Conservation (phyloP, 1,284 basidiomycete genomes). For the Inonotus obliquus region DNA sequence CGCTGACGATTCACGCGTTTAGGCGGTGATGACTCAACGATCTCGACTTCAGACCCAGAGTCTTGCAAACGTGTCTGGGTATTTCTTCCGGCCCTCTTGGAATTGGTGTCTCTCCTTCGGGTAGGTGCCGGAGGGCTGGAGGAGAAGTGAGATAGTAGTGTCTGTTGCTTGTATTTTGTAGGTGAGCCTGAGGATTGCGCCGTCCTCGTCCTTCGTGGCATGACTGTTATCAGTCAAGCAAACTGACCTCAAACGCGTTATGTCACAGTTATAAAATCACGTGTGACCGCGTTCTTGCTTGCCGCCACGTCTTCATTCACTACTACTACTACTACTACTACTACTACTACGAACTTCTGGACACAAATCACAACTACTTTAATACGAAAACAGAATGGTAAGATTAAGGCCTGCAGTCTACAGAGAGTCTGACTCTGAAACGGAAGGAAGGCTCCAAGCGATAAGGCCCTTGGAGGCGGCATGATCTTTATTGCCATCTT, state of each 20-base stretch:
- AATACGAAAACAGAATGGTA: conserved; percentile 6
- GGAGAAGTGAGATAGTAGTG: conserved; percentile 9
- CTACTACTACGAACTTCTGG: no score
- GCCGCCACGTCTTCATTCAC: conserved; percentile 39
- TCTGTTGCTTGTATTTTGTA: conserved; percentile 11
- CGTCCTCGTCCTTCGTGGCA: conserved; percentile 6
- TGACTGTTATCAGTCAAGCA: background rate
- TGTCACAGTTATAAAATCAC: conserved; percentile 24
- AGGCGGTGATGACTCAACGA: background rate
- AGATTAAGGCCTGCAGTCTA: background rate
- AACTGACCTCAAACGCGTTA: background rate
- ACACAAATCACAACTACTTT: background rate
- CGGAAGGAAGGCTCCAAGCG: conserved; percentile 62
- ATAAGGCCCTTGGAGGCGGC: conserved; percentile 73
- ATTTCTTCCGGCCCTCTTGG: background rate
- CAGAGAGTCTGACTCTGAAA: background rate
- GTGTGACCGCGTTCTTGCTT: conserved; percentile 22
- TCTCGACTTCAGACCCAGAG: background rate
- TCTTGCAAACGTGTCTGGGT: background rate
- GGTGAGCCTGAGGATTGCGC: background rate
- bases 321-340: no score
- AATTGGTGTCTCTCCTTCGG: background rate
- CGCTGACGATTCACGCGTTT: background rate
- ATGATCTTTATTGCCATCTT: conserved; percentile 77
- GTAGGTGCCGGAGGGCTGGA: conserved; percentile 10